Percentiles rank a stretch among this genome's conserved stretches.
These are phyloP conservation scores for Juglanconis oblonga DNA, from an alignment of 2,329 filamentous ascomycete species.

Conservation along the genomic window DNA sequence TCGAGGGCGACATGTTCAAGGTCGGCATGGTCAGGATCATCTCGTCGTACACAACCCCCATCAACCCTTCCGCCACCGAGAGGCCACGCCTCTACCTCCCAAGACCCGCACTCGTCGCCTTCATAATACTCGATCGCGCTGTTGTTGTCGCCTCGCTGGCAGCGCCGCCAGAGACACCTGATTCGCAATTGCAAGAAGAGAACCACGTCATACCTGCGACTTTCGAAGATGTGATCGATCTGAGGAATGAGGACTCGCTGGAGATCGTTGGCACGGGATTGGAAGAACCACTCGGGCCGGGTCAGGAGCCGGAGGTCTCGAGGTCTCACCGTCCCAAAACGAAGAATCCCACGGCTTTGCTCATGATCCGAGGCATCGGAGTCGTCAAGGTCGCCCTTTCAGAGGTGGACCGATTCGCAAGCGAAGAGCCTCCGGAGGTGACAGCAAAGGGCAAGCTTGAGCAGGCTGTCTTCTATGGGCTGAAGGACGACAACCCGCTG, in stretches of 20 bases:
- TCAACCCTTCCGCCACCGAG: slow-evolving; percentile 38
- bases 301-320: slow-evolving; percentile 41
- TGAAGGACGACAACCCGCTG: slow-evolving; percentile 79
- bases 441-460: slow-evolving; percentile 88
- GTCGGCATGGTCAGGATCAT: slow-evolving; percentile 69
- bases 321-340: slow-evolving; percentile 51
- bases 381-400: slow-evolving; percentile 57
- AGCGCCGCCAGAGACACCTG: slow-evolving; percentile 65
- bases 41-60: slow-evolving; percentile 58
- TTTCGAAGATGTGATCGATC: slow-evolving; percentile 85
- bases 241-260: slow-evolving; percentile 63
- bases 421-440: slow-evolving; percentile 57
- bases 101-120: slow-evolving; percentile 74
- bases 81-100: slow-evolving; percentile 74
- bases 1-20: slow-evolving; percentile 51
- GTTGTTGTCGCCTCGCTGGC: slow-evolving; percentile 74
- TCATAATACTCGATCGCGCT: slow-evolving; percentile 75
- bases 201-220: slow-evolving; percentile 60
- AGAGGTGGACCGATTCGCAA: slow-evolving; percentile 58
- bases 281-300: slow-evolving; percentile 51
- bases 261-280: slow-evolving; percentile 63
- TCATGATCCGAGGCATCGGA: slow-evolving; percentile 62
- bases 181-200: slow-evolving; percentile 70
- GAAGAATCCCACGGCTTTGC: slow-evolving; percentile 60
- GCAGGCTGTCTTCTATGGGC: slow-evolving; percentile 91